phyloP scores from a whole-genome alignment of 495 filamentous ascomycete genomes.

The Penicillium herquei region DNA sequence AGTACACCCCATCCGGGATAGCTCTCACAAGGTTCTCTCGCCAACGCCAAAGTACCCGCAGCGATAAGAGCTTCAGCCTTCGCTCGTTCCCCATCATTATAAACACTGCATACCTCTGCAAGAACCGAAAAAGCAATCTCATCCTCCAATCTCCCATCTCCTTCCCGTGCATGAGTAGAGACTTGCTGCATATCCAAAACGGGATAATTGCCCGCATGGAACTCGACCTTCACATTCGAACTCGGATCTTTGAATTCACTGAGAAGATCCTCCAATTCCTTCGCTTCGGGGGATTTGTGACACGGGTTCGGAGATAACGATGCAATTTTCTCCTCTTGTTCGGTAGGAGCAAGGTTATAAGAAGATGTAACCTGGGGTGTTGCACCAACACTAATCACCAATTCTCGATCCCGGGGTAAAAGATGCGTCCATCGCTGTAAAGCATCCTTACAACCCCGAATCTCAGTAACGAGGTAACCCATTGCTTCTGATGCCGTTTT shows the following conservation, averaged over 20 bases:
- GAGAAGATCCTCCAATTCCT: conserved; percentile 21
- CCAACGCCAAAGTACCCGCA: conserved; percentile 69
- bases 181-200: conserved; percentile 81
- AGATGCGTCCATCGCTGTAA: conserved; percentile 34
- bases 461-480: conserved; percentile 57
- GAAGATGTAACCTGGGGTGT: conserved; percentile 72
- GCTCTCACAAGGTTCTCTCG: conserved; percentile 69
- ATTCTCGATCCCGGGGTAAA: conserved; percentile 22
- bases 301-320: background rate
- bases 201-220: conserved; percentile 74
- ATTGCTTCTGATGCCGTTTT: conserved; percentile 54
- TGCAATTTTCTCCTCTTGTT: background rate
- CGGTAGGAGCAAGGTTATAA: conserved; percentile 37
- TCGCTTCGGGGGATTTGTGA: conserved; percentile 12
- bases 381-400: conserved; percentile 74
- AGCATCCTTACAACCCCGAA: conserved; percentile 55
- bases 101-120: conserved; percentile 70
- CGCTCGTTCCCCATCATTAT: conserved; percentile 49
- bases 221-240: conserved; percentile 49
- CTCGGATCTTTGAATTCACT: conserved; percentile 6
- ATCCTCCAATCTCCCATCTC: conserved; percentile 35
- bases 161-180: conserved; percentile 60
- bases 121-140: conserved; percentile 70
- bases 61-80: conserved; percentile 66
- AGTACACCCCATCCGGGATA: conserved; percentile 76